Percentiles rank a stretch among this genome's conserved stretches.
These are phyloP conservation scores for Boletales sp. DNA, from an alignment of 768 basidiomycete genomes.

Conservation along the genomic window DNA sequence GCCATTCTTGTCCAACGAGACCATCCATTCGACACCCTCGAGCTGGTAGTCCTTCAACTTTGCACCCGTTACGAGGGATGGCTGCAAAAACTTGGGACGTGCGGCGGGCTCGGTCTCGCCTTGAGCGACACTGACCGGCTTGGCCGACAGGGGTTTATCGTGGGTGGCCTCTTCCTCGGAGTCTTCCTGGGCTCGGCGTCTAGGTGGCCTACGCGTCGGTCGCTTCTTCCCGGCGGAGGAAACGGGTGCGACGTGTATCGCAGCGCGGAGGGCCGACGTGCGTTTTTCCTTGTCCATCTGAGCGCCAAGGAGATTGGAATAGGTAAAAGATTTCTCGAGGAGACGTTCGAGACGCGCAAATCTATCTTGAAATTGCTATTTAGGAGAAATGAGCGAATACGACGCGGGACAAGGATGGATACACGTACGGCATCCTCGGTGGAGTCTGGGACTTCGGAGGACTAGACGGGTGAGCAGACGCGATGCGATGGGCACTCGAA, in stretches of 20 bases:
- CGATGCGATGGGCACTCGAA: not conserved
- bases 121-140: not conserved
- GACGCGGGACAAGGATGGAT: not conserved
- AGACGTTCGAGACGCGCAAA: slow-evolving; percentile 58
- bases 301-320: slow-evolving; percentile 63
- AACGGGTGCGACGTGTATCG: slow-evolving; percentile 19
- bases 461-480: slow-evolving; percentile 4
- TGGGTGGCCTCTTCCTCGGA: not conserved
- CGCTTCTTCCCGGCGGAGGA: slow-evolving; percentile 10
- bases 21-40: slow-evolving; percentile 95
- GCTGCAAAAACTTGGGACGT: slow-evolving; percentile 59
- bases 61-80: slow-evolving; percentile 77
- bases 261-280: slow-evolving; percentile 27
- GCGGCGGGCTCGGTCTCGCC: not conserved
- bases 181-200: slow-evolving; percentile 11
- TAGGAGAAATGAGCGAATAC: not conserved
- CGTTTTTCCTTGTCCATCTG: slow-evolving; percentile 65
- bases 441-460: slow-evolving; percentile 10
- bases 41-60: slow-evolving; percentile 88
- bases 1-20: slow-evolving; percentile 79
- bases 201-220: slow-evolving; percentile 3
- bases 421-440: slow-evolving; percentile 19
- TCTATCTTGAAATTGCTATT: slow-evolving; percentile 49
- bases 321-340: slow-evolving; percentile 74
- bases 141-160: slow-evolving; percentile 12